These are phyloP conservation scores for Chytridium lagenaria DNA, from an alignment of 371 early-diverging fungal genomes.

Conservation along the genomic window DNA sequence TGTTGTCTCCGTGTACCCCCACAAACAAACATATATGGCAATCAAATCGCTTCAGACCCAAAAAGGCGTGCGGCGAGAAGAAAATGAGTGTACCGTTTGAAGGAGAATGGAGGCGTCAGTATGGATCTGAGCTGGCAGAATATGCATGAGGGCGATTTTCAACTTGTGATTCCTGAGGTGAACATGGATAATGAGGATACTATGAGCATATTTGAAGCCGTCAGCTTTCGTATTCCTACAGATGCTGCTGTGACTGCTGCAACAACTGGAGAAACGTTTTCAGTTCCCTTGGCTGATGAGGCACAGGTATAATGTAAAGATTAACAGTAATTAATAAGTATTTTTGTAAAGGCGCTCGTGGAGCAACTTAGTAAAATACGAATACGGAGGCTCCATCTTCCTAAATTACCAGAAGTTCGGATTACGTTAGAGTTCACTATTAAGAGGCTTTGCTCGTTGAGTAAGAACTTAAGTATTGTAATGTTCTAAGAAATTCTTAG, in stretches of 20 bases:
- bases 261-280: background rate
- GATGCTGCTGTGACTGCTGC: background rate
- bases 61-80: background rate
- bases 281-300: too few species aligned
- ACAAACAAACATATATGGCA: background rate
- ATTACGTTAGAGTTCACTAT: background rate
- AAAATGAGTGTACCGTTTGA: background rate
- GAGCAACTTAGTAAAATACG: background rate
- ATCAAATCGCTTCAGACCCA: background rate
- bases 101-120: background rate
- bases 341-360: background rate
- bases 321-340: background rate
- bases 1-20: conserved; percentile 1
- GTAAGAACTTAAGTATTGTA: background rate
- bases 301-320: too few species aligned
- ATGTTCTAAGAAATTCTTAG: too few species aligned
- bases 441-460: background rate
- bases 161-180: conserved; percentile 31
- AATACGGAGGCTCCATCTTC: background rate
- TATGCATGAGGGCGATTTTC: conserved; percentile 25
- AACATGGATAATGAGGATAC: conserved; percentile 10
- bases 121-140: background rate
- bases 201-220: background rate
- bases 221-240: background rate
- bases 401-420: background rate